A percentile compares a stretch with the other conserved stretches of the same genome.
Evolutionary conservation across 2,329 filamentous ascomycete species (phyloP).

Genomic region (Beauveria caledonica): DNA sequence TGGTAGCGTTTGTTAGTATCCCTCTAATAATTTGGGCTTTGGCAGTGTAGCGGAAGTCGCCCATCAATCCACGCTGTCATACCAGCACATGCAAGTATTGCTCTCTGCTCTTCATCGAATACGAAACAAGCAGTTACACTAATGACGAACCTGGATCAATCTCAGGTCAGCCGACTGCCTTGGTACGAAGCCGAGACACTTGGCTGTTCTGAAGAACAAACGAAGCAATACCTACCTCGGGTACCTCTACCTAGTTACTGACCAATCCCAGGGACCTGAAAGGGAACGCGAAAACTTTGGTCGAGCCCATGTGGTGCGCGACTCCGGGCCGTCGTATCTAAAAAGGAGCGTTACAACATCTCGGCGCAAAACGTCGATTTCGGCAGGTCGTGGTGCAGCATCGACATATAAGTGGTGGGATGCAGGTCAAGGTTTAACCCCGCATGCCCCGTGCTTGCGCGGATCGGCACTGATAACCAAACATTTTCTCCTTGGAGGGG

Average conservation of each 20-base stretch:
- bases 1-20: no score
- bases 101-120: background rate
- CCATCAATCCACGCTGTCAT: background rate
- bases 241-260: no score
- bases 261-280: no score
- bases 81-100: background rate
- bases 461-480: slow-evolving; percentile 5
- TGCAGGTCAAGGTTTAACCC: background rate
- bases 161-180: background rate
- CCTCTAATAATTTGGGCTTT: background rate
- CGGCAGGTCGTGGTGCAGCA: slow-evolving; percentile 10
- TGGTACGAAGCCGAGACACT: background rate
- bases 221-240: no score
- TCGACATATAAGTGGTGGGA: slow-evolving; percentile 7
- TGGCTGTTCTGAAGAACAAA: no score
- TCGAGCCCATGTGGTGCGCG: slow-evolving; percentile 1
- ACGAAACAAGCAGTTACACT: background rate
- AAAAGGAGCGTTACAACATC: background rate
- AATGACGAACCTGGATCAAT: background rate
- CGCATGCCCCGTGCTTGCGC: background rate
- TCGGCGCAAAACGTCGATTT: slow-evolving; percentile 1
- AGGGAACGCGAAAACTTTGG: background rate
- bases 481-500: background rate
- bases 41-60: background rate
- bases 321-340: background rate